Conservation (phyloP, 2,329 filamentous ascomycete genomes). For the Fusarium pseudonygamai region DNA sequence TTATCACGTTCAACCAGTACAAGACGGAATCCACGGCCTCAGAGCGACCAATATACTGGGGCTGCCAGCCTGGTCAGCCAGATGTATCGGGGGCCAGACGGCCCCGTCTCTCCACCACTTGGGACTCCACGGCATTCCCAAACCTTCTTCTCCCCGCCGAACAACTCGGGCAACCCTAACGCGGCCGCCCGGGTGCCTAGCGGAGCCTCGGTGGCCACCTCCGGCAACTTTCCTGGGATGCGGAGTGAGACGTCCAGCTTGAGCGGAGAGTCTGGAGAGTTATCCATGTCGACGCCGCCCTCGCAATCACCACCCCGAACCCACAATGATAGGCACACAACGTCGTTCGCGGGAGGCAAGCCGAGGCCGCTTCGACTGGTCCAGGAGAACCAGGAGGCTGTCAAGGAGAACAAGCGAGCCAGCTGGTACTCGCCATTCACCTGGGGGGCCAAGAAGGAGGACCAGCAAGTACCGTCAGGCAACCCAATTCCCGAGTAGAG, state of each 20-base stretch:
- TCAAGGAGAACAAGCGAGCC: conserved; percentile 65
- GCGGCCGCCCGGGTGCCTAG: conserved; percentile 62
- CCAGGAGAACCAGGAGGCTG: conserved; percentile 73
- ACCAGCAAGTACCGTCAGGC: conserved; percentile 44
- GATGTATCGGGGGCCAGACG: conserved; percentile 83
- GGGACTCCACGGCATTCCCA: conserved; percentile 68
- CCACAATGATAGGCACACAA: conserved; percentile 64
- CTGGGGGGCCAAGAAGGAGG: conserved; percentile 61
- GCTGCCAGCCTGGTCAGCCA: conserved; percentile 83
- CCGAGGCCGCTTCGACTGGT: conserved; percentile 87
- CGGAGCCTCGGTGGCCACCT: conserved; percentile 55
- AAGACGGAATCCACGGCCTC: conserved; percentile 63
- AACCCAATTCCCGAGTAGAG: conserved; percentile 49
- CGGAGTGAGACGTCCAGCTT: conserved; percentile 71
- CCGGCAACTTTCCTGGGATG: conserved; percentile 77
- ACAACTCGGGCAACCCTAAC: conserved; percentile 60
- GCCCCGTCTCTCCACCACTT: conserved; percentile 68
- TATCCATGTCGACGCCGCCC: conserved; percentile 52
- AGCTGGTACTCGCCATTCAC: conserved; percentile 73
- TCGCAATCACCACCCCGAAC: conserved; percentile 64
- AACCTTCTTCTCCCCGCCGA: conserved; percentile 68
- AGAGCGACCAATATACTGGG: conserved; percentile 70
- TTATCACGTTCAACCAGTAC: conserved; percentile 64
- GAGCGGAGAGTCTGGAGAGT: conserved; percentile 71
- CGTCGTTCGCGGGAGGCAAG: conserved; percentile 70